phyloP scores from a whole-genome alignment of 352 stramenopile species.

The Globisporangium heterothallicum region DNA sequence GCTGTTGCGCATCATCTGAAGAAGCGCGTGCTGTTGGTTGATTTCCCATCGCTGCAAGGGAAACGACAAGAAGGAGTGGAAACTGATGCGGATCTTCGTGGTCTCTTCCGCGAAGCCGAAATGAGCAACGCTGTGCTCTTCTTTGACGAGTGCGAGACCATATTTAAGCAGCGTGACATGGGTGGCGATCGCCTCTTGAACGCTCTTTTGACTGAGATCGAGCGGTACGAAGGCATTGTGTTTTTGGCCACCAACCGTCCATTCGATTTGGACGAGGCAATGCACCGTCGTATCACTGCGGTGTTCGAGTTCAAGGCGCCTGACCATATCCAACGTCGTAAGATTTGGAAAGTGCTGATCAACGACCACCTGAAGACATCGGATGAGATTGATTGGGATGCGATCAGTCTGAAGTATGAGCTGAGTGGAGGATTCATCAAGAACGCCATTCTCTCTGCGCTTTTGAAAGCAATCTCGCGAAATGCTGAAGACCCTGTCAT shows the following conservation, averaged over 20 bases:
- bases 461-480: slow-evolving; percentile 72
- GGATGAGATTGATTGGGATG: slow-evolving; percentile 77
- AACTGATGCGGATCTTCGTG: slow-evolving; percentile 72
- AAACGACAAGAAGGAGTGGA: slow-evolving; percentile 76
- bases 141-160: slow-evolving; percentile 88
- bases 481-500: slow-evolving; percentile 56
- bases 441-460: slow-evolving; percentile 82
- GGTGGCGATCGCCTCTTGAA: slow-evolving; percentile 77
- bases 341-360: slow-evolving; percentile 83
- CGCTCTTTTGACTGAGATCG: slow-evolving; percentile 84
- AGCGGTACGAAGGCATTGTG: slow-evolving; percentile 85
- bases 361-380: slow-evolving; percentile 42
- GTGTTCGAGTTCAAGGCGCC: slow-evolving; percentile 87
- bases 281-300: slow-evolving; percentile 87
- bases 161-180: slow-evolving; percentile 82
- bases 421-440: slow-evolving; percentile 89
- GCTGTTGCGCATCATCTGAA: slow-evolving; percentile 79
- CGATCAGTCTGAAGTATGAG: slow-evolving; percentile 84
- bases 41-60: slow-evolving; percentile 81
- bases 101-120: slow-evolving; percentile 81
- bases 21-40: slow-evolving; percentile 85
- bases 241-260: slow-evolving; percentile 87
- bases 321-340: slow-evolving; percentile 72
- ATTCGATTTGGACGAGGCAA: slow-evolving; percentile 86
- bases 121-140: slow-evolving; percentile 89